Evolutionary conservation across 495 filamentous ascomycete species (phyloP).

Genomic region (Corynascus novoguineensis): DNA sequence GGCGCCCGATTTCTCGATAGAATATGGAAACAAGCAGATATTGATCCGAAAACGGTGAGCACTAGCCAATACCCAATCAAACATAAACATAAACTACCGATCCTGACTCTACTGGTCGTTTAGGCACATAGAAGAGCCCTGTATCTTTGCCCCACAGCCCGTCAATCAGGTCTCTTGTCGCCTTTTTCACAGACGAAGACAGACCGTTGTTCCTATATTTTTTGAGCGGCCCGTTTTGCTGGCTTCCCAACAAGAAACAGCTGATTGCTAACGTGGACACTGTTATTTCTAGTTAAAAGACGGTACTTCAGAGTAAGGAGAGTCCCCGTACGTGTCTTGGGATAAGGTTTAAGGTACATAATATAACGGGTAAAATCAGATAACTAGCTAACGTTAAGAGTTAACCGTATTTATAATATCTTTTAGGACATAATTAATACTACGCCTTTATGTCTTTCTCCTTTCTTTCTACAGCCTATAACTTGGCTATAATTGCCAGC

Average conservation of each 20-base stretch:
- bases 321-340: too few relatives aligned
- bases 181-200: not conserved
- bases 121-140: not conserved
- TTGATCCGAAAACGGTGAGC: slow-evolving; percentile 3
- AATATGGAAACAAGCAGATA: not conserved
- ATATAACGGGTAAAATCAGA: too few relatives aligned
- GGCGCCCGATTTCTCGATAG: slow-evolving; percentile 1
- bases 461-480: too few relatives aligned
- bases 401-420: too few relatives aligned
- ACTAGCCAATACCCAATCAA: not conserved
- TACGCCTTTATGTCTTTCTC: too few relatives aligned
- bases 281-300: not conserved
- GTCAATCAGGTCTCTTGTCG: not conserved
- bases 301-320: not conserved
- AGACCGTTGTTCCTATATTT: not conserved
- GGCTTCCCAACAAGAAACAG: not conserved
- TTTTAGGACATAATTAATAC: too few relatives aligned
- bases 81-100: not conserved
- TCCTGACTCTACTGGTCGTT: not conserved
- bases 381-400: too few relatives aligned
- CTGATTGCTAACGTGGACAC: not conserved
- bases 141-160: not conserved
- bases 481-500: too few relatives aligned
- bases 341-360: too few relatives aligned
- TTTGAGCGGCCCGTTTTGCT: not conserved